Percentiles rank a stretch among this genome's conserved stretches.
Conservation (phyloP, 148 eudicot genomes). For the Heliamphora exappendiculata region DNA sequence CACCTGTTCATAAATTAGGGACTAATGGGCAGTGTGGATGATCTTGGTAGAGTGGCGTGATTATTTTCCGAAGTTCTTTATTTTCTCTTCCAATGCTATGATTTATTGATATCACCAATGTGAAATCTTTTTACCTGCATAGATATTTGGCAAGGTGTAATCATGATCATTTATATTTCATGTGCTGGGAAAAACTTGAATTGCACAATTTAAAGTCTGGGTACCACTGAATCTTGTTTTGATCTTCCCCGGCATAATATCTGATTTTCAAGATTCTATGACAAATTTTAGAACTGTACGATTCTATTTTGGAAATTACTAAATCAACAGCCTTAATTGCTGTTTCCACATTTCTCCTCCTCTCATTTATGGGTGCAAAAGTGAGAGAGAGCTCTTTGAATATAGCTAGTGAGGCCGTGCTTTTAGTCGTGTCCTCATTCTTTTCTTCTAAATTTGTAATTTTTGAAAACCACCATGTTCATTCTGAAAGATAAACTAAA, state of each 20-base stretch:
- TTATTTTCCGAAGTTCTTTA: not conserved
- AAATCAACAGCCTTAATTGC: not conserved
- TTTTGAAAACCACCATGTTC: not conserved
- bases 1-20: not conserved
- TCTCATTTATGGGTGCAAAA: not conserved
- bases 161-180: not conserved
- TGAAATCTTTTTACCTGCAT: not conserved
- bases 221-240: not conserved
- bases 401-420: not conserved
- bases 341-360: not conserved
- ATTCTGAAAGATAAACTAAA: not conserved
- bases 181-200: not conserved
- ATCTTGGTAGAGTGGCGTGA: not conserved
- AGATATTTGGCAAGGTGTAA: not conserved
- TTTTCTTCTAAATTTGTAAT: not conserved
- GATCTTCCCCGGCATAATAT: not conserved
- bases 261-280: not conserved
- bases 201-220: not conserved
- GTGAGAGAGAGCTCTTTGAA: not conserved
- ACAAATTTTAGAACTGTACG: not conserved
- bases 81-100: not conserved
- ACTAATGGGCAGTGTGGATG: not conserved
- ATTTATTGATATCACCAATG: not conserved
- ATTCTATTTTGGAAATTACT: not conserved
- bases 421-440: not conserved